Base-by-base conservation (phyloP, 306 rosid species). In the Glycine tomentella region DNA sequence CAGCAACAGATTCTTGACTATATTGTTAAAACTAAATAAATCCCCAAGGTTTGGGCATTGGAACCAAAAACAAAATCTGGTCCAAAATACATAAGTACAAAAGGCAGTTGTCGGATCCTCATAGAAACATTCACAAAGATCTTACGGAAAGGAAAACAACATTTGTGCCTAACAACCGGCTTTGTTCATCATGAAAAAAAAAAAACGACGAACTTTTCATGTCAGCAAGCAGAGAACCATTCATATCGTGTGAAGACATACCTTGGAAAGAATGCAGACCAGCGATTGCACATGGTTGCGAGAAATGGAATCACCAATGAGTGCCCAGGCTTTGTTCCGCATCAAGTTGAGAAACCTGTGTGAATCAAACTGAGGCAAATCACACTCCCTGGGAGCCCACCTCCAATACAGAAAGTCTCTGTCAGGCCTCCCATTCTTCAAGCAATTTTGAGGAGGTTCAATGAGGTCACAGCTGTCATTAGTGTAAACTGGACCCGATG, bases 221-320 rank as follows among this genome's bases (percentile, higher is more conserved):
- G 31, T 17, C 14, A 38, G 33, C 34, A 46, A 63, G 74, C n/a
- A 17, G 66, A 25, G 31, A 74, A 82, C 11, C 69, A 40, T 8
- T 16, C 10, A 9, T 5, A 9, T 8, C 7, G 2, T 42, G 8
- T 8, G 53, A 59, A 34, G 42, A 61, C 62, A n/a, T 88, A 94
- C 99, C 97, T 80, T 86, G 25, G 99, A 86, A 56, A 96, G 97
- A 87, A 91, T 78, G 88, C 99, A 96, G 65, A 96, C 80, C 84
- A 93, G 58, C 0, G 99, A 96, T 66, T 96, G 99, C 15, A 93
- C 97, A 82, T 96, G 99, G 87, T 96, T 96, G 48, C 99, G 98
- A 36, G 93, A 83, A 63, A 96, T 96, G 1, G 99, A 96, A 87
- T 96, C 99, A 8, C 99, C 99, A 16, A 96, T 89, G 77, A 96